Conservation (phyloP, 257 asterid genomes). For the Penstemon barbatus region DNA sequence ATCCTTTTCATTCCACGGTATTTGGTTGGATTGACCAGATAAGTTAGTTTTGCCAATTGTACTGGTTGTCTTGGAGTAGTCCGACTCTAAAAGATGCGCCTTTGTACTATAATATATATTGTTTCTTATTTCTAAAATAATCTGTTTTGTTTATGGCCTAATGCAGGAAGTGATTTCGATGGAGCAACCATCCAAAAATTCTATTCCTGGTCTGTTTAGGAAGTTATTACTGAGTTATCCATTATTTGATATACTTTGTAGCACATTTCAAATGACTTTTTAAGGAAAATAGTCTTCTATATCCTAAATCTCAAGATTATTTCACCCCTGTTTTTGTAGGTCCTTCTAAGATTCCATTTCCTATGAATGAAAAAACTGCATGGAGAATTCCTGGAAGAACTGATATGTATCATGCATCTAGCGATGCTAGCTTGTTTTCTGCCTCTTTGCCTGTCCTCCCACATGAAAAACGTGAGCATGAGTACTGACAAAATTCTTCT, state of each 20-base stretch:
- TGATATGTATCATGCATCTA: constrained; percentile 48
- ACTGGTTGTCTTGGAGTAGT: constrained; percentile 15
- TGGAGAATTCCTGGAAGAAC: constrained; percentile 59
- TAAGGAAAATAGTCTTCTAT: constrained; percentile 9
- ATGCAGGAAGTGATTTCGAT: constrained; percentile 42
- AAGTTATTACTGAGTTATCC: constrained; percentile 6
- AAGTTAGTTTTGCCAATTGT: constrained; percentile 8
- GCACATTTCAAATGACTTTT: not conserved
- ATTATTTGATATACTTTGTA: constrained; percentile 5
- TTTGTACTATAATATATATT: not conserved
- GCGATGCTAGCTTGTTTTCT: constrained; percentile 82
- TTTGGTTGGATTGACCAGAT: constrained; percentile 10
- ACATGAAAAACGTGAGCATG: constrained; percentile 27
- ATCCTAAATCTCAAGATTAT: constrained; percentile 7
- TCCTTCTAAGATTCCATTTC: constrained; percentile 30
- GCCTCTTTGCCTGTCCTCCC: constrained; percentile 74
- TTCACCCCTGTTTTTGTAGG: constrained; percentile 33
- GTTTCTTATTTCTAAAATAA: not conserved
- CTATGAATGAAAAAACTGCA: constrained; percentile 44
- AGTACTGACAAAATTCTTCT: too few species aligned
- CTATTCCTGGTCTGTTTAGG: constrained; percentile 37
- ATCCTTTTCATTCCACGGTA: constrained; percentile 9
- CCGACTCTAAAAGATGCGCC: not conserved
- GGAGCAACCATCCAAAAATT: constrained; percentile 43
- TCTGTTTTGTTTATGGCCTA: not conserved